phyloP scores from a whole-genome alignment of 768 basidiomycete genomes.

The Russula ochroleuca region DNA sequence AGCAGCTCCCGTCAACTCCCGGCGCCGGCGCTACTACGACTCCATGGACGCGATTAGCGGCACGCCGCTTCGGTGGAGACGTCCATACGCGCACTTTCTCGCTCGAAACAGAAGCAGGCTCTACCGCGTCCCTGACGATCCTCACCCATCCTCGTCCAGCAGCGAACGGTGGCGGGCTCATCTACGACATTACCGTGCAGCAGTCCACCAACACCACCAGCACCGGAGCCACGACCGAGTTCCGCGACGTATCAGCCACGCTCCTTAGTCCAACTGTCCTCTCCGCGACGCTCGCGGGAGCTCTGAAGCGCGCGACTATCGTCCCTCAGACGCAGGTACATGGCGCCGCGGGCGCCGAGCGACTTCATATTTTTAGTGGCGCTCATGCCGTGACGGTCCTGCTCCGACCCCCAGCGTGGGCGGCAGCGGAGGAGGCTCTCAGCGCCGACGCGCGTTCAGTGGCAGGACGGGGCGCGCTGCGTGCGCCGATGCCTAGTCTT shows the following conservation, averaged over 20 bases:
- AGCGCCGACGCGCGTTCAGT: conserved; percentile 50
- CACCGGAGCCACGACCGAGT: conserved; percentile 26
- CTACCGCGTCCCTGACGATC: conserved; percentile 41
- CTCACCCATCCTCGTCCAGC: conserved; percentile 38
- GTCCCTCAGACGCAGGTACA: conserved; percentile 57
- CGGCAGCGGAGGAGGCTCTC: conserved; percentile 44
- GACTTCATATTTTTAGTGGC: conserved; percentile 67
- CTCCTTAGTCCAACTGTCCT: conserved; percentile 53
- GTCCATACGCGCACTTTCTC: conserved; percentile 56
- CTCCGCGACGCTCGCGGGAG: conserved; percentile 48
- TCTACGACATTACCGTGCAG: conserved; percentile 48
- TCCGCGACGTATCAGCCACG: conserved; percentile 47
- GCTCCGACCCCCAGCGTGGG: conserved; percentile 67
- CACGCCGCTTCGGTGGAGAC: conserved; percentile 78
- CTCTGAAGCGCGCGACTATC: conserved; percentile 57
- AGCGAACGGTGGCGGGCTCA: conserved; percentile 25
- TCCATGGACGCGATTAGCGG: conserved; percentile 67
- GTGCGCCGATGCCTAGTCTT: conserved; percentile 90
- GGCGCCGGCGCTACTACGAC: conserved; percentile 33
- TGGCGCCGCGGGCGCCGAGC: conserved; percentile 52
- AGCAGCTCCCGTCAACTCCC: conserved; percentile 33
- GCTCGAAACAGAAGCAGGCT: conserved; percentile 53
- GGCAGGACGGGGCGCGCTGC: conserved; percentile 58
- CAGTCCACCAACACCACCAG: conserved; percentile 31
- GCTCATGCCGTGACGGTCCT: conserved; percentile 63